Percentiles rank a stretch among this genome's conserved stretches.
Conservation (phyloP, 2,329 filamentous ascomycete genomes). For the Aspergillus floridensis region DNA sequence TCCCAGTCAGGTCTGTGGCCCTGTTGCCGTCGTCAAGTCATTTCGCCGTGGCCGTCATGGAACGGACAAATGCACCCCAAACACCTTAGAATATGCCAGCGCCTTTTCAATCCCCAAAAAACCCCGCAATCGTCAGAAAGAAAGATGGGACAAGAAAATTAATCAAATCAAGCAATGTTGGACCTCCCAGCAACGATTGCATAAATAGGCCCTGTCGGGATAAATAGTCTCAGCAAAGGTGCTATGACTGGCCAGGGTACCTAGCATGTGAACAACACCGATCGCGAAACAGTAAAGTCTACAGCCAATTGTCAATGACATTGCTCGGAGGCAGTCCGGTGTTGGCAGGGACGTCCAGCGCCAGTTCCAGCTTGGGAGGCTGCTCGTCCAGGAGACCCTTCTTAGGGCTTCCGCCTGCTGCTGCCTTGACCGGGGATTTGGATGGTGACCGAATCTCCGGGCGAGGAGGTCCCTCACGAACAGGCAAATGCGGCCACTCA, state of each 20-base stretch:
- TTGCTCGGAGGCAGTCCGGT: conserved; percentile 21
- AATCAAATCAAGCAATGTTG: conserved; percentile 14
- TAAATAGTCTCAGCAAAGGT: background rate
- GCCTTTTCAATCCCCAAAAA: conserved; percentile 16
- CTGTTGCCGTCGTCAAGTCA: conserved; percentile 26
- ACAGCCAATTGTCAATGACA: conserved; percentile 39
- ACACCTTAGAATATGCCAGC: conserved; percentile 23
- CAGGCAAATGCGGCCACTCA: conserved; percentile 78
- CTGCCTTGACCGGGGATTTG: conserved; percentile 50
- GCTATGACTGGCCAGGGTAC: background rate
- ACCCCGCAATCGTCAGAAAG: conserved; percentile 8
- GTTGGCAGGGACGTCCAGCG: conserved; percentile 33
- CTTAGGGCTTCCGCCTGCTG: conserved; percentile 36
- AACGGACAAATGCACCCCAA: conserved; percentile 22
- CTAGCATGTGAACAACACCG: background rate
- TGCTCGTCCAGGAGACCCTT: conserved; percentile 50
- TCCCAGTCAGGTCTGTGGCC: conserved; percentile 17
- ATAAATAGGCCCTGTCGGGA: background rate
- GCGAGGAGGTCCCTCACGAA: conserved; percentile 56
- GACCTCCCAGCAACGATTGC: conserved; percentile 3
- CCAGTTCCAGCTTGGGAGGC: conserved; percentile 59
- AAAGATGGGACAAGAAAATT: conserved; percentile 11
- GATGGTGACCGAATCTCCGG: conserved; percentile 37
- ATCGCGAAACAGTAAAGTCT: conserved; percentile 5
- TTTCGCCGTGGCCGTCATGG: conserved; percentile 21